These are phyloP conservation scores for Agaricales sp. DNA, from an alignment of 1,284 basidiomycete genomes.

Conservation along the genomic window DNA sequence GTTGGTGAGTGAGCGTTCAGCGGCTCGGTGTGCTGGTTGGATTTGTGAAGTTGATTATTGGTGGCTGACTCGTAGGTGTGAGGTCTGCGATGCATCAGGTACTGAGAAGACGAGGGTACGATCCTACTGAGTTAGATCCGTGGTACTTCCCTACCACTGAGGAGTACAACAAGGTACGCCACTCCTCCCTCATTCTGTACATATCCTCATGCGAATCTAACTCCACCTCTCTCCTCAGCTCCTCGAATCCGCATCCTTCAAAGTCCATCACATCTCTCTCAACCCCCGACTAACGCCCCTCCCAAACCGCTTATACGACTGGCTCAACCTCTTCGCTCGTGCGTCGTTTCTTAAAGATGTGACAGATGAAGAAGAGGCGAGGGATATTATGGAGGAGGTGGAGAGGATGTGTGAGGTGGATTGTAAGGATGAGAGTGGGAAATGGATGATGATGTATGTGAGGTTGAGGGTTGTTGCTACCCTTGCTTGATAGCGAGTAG, in stretches of 20 bases:
- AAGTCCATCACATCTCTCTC: constrained; percentile 44
- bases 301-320: constrained; percentile 48
- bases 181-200: not conserved
- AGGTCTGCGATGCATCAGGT: constrained; percentile 50
- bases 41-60: constrained; percentile 5
- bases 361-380: constrained; percentile 37
- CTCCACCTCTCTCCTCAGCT: constrained; percentile 28
- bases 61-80: constrained; percentile 44
- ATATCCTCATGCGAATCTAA: not conserved
- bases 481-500: too few relatives aligned
- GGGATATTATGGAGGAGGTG: constrained; percentile 55
- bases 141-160: constrained; percentile 76
- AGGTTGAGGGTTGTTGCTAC: constrained; percentile 46
- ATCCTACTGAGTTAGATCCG: constrained; percentile 56
- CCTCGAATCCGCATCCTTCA: constrained; percentile 44
- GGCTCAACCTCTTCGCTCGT: constrained; percentile 62
- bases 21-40: constrained; percentile 1
- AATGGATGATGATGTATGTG: constrained; percentile 67
- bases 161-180: constrained; percentile 48
- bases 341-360: constrained; percentile 43
- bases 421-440: constrained; percentile 43
- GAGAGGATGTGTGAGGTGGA: constrained; percentile 48
- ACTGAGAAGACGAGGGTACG: constrained; percentile 40
- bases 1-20: constrained; percentile 31
- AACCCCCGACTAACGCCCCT: constrained; percentile 65